phyloP scores from a whole-genome alignment of 139 green algal species.

The Edaphochlamys debaryana region DNA sequence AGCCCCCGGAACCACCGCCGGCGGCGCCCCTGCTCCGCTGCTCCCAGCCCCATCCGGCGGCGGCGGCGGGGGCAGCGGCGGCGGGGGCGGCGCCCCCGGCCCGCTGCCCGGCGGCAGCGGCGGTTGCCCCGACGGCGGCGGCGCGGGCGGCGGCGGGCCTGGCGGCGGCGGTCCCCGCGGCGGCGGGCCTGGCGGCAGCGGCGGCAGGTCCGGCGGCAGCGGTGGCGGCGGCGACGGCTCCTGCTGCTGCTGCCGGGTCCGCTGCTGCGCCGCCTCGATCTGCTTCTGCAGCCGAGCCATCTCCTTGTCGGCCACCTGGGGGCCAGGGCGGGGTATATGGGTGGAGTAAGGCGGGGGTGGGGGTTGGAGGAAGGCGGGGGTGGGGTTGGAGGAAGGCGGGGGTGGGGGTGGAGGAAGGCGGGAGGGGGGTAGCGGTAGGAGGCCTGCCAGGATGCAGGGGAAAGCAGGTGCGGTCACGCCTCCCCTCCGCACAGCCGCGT shows the following conservation, averaged over 20 bases:
- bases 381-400: too few relatives aligned
- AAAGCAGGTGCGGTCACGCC: too few relatives aligned
- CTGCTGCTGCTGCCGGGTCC: slow-evolving; percentile 1
- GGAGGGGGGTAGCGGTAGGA: too few relatives aligned
- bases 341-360: too few relatives aligned
- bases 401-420: too few relatives aligned
- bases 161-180: neutral
- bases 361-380: too few relatives aligned
- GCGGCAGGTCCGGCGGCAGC: neutral
- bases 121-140: neutral
- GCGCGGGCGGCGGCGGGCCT: neutral
- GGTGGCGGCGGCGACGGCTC: neutral
- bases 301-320: slow-evolving; percentile 52
- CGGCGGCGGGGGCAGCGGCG: neutral
- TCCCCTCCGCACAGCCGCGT: too few relatives aligned
- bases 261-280: slow-evolving; percentile 35
- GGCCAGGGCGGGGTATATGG: too few relatives aligned
- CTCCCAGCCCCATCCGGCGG: neutral
- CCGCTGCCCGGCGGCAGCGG: neutral
- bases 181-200: neutral
- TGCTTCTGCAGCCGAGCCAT: slow-evolving; percentile 52
- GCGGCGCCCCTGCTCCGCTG: neutral
- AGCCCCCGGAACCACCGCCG: neutral
- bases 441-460: too few relatives aligned
- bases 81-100: neutral